Percentiles rank a stretch among this genome's conserved stretches.
Conservation (phyloP, 179 eudicot genomes). For the Patellifolia procumbens region DNA sequence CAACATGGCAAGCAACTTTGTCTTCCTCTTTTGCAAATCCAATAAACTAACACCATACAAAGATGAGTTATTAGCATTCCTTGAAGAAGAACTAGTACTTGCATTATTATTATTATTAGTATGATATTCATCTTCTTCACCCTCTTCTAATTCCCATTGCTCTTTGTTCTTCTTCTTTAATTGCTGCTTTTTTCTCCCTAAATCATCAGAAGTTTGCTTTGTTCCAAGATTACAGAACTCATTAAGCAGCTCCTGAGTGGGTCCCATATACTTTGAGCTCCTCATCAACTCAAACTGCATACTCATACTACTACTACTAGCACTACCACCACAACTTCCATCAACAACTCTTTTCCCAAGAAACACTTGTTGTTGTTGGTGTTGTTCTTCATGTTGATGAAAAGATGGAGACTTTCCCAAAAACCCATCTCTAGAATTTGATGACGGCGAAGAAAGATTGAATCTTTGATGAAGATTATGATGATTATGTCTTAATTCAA, state of each 20-base stretch:
- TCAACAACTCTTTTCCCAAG: constrained; percentile 26
- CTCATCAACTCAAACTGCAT: constrained; percentile 45
- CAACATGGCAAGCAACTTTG: constrained; percentile 74
- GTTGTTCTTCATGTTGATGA: constrained; percentile 16
- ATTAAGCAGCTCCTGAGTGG: constrained; percentile 72
- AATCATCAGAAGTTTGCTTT: constrained; percentile 28
- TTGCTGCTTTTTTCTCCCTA: constrained; percentile 11
- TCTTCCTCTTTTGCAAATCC: constrained; percentile 79
- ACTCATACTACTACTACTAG: neutral
- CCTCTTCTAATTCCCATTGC: constrained; percentile 27
- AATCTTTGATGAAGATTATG: constrained; percentile 40
- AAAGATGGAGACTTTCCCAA: constrained; percentile 28
- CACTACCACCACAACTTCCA: neutral
- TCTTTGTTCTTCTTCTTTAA: constrained; percentile 34
- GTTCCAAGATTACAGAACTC: constrained; percentile 79
- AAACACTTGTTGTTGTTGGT: constrained; percentile 16
- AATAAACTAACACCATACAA: constrained; percentile 55
- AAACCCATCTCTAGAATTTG: constrained; percentile 24
- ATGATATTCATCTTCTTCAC: constrained; percentile 10
- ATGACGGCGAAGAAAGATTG: neutral
- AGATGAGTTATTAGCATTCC: constrained; percentile 23
- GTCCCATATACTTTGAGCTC: constrained; percentile 71
- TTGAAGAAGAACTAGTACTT: constrained; percentile 32
- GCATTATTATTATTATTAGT: constrained; percentile 14
- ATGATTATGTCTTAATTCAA: constrained; percentile 59